phyloP scores from a whole-genome alignment of 1,139 yeast species.

The Lodderomyces pseudojiufengensis region DNA sequence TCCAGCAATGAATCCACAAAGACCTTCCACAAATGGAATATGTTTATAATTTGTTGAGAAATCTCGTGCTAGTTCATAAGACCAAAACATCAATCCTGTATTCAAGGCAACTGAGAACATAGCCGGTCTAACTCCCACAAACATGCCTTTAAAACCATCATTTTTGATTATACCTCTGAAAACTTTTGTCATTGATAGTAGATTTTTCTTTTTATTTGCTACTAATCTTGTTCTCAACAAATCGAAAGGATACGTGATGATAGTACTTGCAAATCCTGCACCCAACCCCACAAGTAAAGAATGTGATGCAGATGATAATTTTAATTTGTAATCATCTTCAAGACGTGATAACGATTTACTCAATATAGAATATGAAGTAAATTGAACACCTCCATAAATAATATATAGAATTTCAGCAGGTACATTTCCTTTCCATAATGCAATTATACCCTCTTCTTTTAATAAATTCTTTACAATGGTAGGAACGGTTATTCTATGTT shows the following conservation, averaged over 20 bases:
- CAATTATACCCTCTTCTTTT: conserved; percentile 37
- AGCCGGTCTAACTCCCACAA: conserved; percentile 63
- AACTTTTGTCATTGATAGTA: conserved; percentile 45
- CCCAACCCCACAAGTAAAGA: conserved; percentile 67
- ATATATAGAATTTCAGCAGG: conserved; percentile 89
- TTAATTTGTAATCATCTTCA: conserved; percentile 20
- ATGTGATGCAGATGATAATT: conserved; percentile 38
- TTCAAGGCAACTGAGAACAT: conserved; percentile 59
- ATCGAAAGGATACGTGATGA: conserved; percentile 83
- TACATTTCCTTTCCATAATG: conserved; percentile 92
- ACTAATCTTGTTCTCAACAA: conserved; percentile 80
- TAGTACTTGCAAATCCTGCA: conserved; percentile 74
- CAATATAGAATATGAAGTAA: conserved; percentile 62
- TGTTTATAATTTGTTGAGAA: conserved; percentile 21
- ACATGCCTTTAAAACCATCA: conserved; percentile 59
- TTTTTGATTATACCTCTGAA: conserved; percentile 35
- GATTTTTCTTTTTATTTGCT: conserved; percentile 44
- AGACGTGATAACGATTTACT: conserved; percentile 38
- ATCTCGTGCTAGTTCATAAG: conserved; percentile 51
- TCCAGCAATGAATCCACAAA: conserved; percentile 79
- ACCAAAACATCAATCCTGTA: conserved; percentile 67
- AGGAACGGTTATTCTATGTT: conserved; percentile 15
- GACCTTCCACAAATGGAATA: conserved; percentile 52
- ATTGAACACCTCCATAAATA: conserved; percentile 81
- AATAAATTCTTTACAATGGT: conserved; percentile 20